These are phyloP conservation scores for Medicago ruthenica DNA, from an alignment of 306 rosid genomes.

Conservation along the genomic window DNA sequence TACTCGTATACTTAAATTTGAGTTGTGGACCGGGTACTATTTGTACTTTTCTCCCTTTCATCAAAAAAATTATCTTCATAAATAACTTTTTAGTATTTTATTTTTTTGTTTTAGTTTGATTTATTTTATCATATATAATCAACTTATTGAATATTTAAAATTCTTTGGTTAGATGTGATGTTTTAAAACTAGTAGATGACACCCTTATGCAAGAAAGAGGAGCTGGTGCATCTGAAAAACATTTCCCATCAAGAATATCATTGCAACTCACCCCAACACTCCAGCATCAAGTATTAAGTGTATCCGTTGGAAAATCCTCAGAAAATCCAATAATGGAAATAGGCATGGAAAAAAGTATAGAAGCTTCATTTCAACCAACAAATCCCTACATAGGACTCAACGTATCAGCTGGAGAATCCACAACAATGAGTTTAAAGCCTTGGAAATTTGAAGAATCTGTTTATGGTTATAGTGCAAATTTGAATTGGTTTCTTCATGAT, in stretches of 20 bases:
- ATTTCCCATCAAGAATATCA: conserved; percentile 83
- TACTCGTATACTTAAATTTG: too few species aligned
- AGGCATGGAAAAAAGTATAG: conserved; percentile 66
- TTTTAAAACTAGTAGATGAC: conserved; percentile 70
- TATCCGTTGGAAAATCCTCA: conserved; percentile 86
- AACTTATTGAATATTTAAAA: neutral
- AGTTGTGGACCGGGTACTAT: too few species aligned
- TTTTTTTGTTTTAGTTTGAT: neutral
- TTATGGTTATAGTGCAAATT: conserved; percentile 73
- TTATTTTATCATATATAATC: neutral
- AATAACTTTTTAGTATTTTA: too few species aligned
- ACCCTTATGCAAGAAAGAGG: conserved; percentile 72
- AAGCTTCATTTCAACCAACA: conserved; percentile 72
- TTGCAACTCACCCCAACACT: conserved; percentile 75
- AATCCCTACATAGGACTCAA: conserved; percentile 65
- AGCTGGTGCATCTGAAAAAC: conserved; percentile 73
- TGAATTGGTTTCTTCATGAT: conserved; percentile 90
- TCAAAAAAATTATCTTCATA: neutral
- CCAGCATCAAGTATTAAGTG: conserved; percentile 66
- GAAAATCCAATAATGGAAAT: conserved; percentile 74
- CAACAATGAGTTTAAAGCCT: conserved; percentile 67
- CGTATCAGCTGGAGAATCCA: conserved; percentile 71
- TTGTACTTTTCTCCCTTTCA: too few species aligned
- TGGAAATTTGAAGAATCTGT: conserved; percentile 92
- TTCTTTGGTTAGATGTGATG: conserved; percentile 64